A percentile compares a stretch with the other conserved stretches of the same genome.
Conservation (phyloP, 2,329 filamentous ascomycete species). For the Polytolypa hystricis region DNA sequence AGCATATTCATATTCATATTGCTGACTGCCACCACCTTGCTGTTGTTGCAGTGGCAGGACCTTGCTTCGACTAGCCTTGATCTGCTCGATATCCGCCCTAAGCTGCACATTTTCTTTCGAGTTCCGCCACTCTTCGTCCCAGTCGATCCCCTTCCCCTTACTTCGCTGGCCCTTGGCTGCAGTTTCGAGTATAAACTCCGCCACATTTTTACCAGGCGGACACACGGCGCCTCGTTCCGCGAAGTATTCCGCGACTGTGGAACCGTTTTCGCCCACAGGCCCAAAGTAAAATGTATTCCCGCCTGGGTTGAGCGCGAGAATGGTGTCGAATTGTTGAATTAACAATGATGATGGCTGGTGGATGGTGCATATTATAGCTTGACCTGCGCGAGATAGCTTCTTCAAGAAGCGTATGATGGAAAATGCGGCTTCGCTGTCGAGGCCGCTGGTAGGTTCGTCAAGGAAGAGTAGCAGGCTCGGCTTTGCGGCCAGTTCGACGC, state of each 20-base stretch:
- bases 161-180: constrained; percentile 46
- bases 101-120: constrained; percentile 51
- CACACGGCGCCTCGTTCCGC: constrained; percentile 53
- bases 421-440: constrained; percentile 59
- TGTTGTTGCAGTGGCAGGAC: constrained; percentile 31
- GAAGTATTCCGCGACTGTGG: constrained; percentile 56
- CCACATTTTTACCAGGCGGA: constrained; percentile 54
- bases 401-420: constrained; percentile 58
- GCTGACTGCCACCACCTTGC: constrained; percentile 33
- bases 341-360: constrained; percentile 60
- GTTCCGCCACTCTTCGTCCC: constrained; percentile 63
- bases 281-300: constrained; percentile 67
- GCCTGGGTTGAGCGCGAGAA: constrained; percentile 56
- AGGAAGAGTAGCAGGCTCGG: constrained; percentile 58
- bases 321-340: constrained; percentile 63
- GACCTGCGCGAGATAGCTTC: constrained; percentile 55
- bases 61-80: constrained; percentile 48
- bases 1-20: constrained; percentile 54
- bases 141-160: constrained; percentile 51
- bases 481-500: constrained; percentile 60
- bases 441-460: constrained; percentile 60
- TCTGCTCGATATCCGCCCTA: constrained; percentile 53
- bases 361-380: constrained; percentile 64
- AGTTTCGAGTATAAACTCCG: constrained; percentile 56
- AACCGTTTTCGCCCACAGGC: constrained; percentile 55